These are phyloP conservation scores for Pythium pyrilobum DNA, from an alignment of 352 stramenopile species.

Conservation along the genomic window DNA sequence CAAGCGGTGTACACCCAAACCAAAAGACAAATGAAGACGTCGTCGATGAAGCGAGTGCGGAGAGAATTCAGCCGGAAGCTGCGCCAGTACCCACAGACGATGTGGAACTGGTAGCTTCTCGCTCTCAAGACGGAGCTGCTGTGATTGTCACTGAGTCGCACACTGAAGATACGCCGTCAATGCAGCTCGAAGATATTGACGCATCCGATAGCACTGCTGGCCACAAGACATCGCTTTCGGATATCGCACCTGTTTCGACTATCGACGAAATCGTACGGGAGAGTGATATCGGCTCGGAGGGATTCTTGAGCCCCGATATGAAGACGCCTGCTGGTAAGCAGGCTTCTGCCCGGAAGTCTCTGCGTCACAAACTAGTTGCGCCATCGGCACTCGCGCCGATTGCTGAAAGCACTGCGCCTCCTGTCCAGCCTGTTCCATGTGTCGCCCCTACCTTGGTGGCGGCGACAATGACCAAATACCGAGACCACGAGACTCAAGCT, in stretches of 20 bases:
- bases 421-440: too few species aligned
- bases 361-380: neutral
- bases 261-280: conserved; percentile 57
- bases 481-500: too few species aligned
- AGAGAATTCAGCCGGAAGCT: neutral
- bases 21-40: neutral
- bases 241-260: neutral
- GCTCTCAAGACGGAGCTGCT: too few species aligned
- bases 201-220: too few species aligned
- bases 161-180: neutral
- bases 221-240: conserved; percentile 18
- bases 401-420: too few species aligned
- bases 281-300: conserved; percentile 24
- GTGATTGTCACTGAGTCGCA: too few species aligned
- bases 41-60: neutral
- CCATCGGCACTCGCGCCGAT: neutral
- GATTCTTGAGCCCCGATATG: conserved; percentile 21
- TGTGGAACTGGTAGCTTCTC: neutral
- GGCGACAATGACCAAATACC: too few species aligned
- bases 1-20: neutral
- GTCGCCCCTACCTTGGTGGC: too few species aligned
- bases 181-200: neutral
- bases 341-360: conserved; percentile 2
- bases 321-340: conserved; percentile 3
- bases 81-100: neutral